phyloP scores from a whole-genome alignment of 176 grass and related monocot species.

The Elaeis guineensis region DNA sequence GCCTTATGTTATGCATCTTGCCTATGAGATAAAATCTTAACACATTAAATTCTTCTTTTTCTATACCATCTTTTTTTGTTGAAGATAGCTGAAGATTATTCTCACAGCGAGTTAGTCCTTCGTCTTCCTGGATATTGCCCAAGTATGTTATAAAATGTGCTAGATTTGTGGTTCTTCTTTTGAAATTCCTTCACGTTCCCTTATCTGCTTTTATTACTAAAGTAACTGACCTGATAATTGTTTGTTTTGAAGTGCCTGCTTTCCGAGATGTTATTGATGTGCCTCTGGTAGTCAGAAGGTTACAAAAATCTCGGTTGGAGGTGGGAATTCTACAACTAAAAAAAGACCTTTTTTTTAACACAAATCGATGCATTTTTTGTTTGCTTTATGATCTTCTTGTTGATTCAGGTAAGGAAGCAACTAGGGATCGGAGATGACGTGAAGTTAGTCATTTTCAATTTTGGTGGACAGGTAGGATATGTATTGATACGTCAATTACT shows the following conservation, averaged over 20 bases:
- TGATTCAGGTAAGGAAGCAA: constrained; percentile 65
- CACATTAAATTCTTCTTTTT: too few relatives aligned
- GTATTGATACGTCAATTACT: too few relatives aligned
- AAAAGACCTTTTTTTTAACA: not conserved
- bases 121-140: constrained; percentile 95
- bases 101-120: constrained; percentile 82
- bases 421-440: constrained; percentile 73
- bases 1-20: too few relatives aligned
- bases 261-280: constrained; percentile 93
- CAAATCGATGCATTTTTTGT: too few relatives aligned
- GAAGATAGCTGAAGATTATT: constrained; percentile 95
- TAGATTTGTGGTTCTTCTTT: too few relatives aligned
- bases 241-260: constrained; percentile 54
- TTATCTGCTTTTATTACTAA: too few relatives aligned
- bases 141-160: constrained; percentile 42
- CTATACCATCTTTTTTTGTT: not conserved
- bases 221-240: too few relatives aligned
- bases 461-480: constrained; percentile 70
- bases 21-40: too few relatives aligned
- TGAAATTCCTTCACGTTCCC: too few relatives aligned
- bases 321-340: constrained; percentile 15
- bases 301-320: constrained; percentile 74
- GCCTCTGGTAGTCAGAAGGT: constrained; percentile 78
- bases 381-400: constrained; percentile 8
- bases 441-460: constrained; percentile 96